Conservation (phyloP, 345 rosid species). For the Triadica sebifera region DNA sequence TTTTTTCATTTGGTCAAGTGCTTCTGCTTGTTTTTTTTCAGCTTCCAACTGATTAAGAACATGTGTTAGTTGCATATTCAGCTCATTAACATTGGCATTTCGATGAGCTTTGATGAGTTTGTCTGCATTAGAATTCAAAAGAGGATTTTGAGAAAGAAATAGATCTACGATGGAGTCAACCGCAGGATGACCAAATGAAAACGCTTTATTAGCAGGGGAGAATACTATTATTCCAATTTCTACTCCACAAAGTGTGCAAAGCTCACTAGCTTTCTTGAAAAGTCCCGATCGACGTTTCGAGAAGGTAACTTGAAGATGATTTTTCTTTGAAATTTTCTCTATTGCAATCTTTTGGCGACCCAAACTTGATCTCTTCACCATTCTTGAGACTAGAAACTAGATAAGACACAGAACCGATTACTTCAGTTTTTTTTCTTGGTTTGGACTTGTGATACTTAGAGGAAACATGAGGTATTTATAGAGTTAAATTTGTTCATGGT, state of each 20-base stretch:
- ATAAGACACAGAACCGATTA: too few relatives aligned
- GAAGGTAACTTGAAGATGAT: constrained; percentile 29
- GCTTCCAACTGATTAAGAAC: constrained; percentile 17
- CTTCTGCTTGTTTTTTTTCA: constrained; percentile 16
- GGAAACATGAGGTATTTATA: constrained; percentile 10
- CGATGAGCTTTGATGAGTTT: constrained; percentile 44
- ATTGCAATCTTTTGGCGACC: constrained; percentile 31
- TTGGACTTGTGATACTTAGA: background rate
- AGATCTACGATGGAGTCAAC: constrained; percentile 18
- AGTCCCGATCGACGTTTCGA: constrained; percentile 25
- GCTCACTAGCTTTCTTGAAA: constrained; percentile 31
- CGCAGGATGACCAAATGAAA: constrained; percentile 26
- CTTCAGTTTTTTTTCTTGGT: background rate
- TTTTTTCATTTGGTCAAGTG: constrained; percentile 11
- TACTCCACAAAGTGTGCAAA: constrained; percentile 24
- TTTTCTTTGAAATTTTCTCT: constrained; percentile 26
- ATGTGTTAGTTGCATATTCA: constrained; percentile 37
- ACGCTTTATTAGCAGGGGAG: constrained; percentile 24
- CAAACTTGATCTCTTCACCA: constrained; percentile 18
- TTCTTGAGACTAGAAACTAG: background rate
- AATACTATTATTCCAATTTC: constrained; percentile 26
- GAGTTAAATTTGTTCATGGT: background rate
- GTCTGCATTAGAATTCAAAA: constrained; percentile 17
- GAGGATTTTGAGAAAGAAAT: constrained; percentile 24
- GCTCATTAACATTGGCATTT: constrained; percentile 40